Percentiles rank a stretch among this genome's conserved stretches.
Conservation (phyloP, 1,139 yeast species). For the Candida freyschussii region DNA sequence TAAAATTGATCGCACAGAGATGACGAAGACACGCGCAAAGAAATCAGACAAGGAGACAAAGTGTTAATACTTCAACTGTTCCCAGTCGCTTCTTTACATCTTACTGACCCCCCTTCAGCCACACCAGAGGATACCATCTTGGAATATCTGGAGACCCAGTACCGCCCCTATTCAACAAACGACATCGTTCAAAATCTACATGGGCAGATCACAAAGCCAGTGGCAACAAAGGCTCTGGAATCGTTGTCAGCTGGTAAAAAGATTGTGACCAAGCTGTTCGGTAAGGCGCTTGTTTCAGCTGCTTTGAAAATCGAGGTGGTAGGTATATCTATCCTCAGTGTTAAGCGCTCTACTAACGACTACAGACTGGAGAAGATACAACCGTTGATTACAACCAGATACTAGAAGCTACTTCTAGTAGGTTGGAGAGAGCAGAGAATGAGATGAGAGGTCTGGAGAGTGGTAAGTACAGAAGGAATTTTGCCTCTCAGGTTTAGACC, state of each 20-base stretch:
- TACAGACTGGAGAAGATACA: conserved; percentile 4
- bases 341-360: conserved; percentile 1
- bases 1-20: too few relatives aligned
- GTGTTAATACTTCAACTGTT: too few relatives aligned
- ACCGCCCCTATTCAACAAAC: conserved; percentile 36
- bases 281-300: conserved; percentile 33
- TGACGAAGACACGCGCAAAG: too few relatives aligned
- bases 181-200: conserved; percentile 36
- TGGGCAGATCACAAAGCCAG: conserved; percentile 28
- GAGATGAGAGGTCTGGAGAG: conserved; percentile 5
- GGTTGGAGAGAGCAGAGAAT: conserved; percentile 2
- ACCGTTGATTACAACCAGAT: conserved; percentile 4
- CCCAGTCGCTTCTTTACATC: too few relatives aligned
- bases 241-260: conserved; percentile 25
- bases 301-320: conserved; percentile 26
- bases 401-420: conserved; percentile 5
- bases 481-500: not conserved
- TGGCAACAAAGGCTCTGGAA: conserved; percentile 28
- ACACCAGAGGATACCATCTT: conserved; percentile 16
- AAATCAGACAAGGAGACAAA: too few relatives aligned
- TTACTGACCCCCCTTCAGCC: too few relatives aligned
- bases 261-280: conserved; percentile 31
- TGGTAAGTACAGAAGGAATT: conserved; percentile 6
- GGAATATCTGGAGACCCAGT: conserved; percentile 33
- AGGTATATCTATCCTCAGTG: conserved; percentile 1